Conservation (phyloP, 2,329 filamentous ascomycete species). For the Xylaria sp. region DNA sequence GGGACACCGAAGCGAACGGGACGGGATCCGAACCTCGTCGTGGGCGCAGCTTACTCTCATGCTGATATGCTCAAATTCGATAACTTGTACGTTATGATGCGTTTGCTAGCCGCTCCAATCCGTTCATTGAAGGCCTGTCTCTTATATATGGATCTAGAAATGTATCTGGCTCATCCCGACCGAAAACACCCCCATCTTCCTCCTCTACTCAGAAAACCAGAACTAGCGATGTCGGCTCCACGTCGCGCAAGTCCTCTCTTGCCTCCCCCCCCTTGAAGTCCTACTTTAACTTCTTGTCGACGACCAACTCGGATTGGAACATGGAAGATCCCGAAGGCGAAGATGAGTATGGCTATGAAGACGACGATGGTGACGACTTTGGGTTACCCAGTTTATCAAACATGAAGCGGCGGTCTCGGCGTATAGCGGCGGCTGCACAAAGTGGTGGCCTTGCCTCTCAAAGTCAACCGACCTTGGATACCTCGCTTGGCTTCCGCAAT, state of each 20-base stretch:
- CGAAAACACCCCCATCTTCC: conserved; percentile 79
- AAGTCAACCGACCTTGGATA: conserved; percentile 51
- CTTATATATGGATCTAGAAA: conserved; percentile 57
- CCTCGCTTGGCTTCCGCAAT: conserved; percentile 52
- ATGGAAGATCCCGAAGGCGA: conserved; percentile 70
- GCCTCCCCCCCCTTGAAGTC: conserved; percentile 74
- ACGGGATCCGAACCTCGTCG: conserved; percentile 76
- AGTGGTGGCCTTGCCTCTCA: conserved; percentile 46
- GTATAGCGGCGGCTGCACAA: conserved; percentile 60
- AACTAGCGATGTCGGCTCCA: conserved; percentile 66
- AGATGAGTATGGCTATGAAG: conserved; percentile 81
- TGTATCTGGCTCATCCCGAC: conserved; percentile 70
- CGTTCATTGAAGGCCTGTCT: not conserved
- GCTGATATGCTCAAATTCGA: conserved; percentile 93
- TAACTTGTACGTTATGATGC: conserved; percentile 67
- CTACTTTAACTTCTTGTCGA: conserved; percentile 84
- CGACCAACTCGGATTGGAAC: conserved; percentile 85
- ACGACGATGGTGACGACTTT: conserved; percentile 94
- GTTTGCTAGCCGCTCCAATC: not conserved
- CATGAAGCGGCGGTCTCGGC: conserved; percentile 78
- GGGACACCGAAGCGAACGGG: conserved; percentile 62
- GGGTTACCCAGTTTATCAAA: conserved; percentile 91
- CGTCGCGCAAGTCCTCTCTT: conserved; percentile 61
- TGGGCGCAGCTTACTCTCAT: conserved; percentile 96
- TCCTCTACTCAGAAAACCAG: conserved; percentile 63